phyloP scores from a whole-genome alignment of 139 green algal species.

The Zygnema circumcarinatum region DNA sequence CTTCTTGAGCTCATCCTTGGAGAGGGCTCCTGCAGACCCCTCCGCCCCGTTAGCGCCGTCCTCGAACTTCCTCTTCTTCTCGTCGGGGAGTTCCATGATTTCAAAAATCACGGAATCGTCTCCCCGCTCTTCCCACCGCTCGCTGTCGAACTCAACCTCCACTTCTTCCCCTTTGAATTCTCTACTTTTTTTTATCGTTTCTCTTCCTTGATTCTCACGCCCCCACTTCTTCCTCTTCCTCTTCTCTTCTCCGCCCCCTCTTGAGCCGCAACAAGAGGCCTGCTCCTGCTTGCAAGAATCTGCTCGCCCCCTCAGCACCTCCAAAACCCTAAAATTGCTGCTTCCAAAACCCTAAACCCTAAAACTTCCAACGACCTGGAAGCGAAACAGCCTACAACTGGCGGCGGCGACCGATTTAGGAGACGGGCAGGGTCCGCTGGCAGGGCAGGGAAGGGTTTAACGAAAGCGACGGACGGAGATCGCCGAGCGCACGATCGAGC shows the following conservation, averaged over 20 bases:
- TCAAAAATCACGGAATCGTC: conserved; percentile 7
- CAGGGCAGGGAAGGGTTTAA: too few species aligned
- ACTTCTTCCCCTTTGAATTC: not conserved
- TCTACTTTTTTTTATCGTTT: too few species aligned
- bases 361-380: not conserved
- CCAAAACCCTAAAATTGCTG: not conserved
- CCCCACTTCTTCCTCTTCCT: too few species aligned
- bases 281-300: too few species aligned
- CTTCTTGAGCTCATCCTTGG: conserved; percentile 33
- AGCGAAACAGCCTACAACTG: too few species aligned
- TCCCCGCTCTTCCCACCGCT: not conserved
- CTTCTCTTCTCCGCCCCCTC: too few species aligned
- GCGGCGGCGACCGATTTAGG: too few species aligned
- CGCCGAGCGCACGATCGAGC: too few species aligned
- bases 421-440: too few species aligned
- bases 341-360: not conserved
- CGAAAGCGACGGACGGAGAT: too few species aligned
- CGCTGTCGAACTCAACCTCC: not conserved
- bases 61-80: conserved; percentile 49
- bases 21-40: not conserved
- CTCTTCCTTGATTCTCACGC: too few species aligned
- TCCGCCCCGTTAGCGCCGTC: conserved; percentile 9
- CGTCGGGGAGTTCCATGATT: conserved; percentile 25
- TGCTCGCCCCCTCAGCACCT: not conserved
- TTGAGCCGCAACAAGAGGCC: too few species aligned